A percentile compares a stretch with the other conserved stretches of the same genome.
phyloP scores from a whole-genome alignment of 1,284 basidiomycete species.

The Neonothopanus nambi region DNA sequence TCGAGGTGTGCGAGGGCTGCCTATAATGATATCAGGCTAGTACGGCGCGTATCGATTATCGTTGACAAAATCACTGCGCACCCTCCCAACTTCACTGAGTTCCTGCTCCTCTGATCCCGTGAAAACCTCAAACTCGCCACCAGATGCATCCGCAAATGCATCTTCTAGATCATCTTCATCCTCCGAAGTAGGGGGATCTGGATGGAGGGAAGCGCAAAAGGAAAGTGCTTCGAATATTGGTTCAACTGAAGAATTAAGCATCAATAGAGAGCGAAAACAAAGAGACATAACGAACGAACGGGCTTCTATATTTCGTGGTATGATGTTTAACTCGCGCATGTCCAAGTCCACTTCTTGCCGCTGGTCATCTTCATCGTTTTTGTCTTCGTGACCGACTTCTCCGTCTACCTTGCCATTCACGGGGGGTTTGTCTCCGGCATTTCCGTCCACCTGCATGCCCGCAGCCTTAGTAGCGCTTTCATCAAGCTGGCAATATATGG shows the following conservation, averaged over 20 bases:
- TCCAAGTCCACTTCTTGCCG: constrained; percentile 9
- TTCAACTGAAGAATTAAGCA: constrained; percentile 59
- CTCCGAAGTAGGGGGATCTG: constrained; percentile 60
- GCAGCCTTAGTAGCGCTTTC: constrained; percentile 35
- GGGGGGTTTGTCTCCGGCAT: constrained; percentile 26
- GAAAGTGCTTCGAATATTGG: constrained; percentile 88
- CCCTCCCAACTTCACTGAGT: constrained; percentile 85
- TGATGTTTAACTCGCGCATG: constrained; percentile 78
- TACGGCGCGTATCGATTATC: constrained; percentile 84
- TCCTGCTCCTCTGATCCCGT: constrained; percentile 64
- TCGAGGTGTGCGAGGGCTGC: constrained; percentile 76
- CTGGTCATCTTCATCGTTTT: constrained; percentile 22
- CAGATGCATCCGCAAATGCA: constrained; percentile 57
- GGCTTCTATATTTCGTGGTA: constrained; percentile 56
- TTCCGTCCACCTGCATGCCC: constrained; percentile 25
- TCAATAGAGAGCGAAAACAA: constrained; percentile 4
- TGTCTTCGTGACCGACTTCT: constrained; percentile 49
- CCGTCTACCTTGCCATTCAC: constrained; percentile 18
- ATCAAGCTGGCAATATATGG: constrained; percentile 89
- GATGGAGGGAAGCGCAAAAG: constrained; percentile 87
- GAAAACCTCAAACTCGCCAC: constrained; percentile 56
- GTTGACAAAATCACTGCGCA: constrained; percentile 88
- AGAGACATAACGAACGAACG: constrained; percentile 47
- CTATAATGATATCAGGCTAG: constrained; percentile 57
- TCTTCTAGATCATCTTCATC: constrained; percentile 65